phyloP scores from a whole-genome alignment of 345 rosid genomes.

The Anastatica hierochuntica region DNA sequence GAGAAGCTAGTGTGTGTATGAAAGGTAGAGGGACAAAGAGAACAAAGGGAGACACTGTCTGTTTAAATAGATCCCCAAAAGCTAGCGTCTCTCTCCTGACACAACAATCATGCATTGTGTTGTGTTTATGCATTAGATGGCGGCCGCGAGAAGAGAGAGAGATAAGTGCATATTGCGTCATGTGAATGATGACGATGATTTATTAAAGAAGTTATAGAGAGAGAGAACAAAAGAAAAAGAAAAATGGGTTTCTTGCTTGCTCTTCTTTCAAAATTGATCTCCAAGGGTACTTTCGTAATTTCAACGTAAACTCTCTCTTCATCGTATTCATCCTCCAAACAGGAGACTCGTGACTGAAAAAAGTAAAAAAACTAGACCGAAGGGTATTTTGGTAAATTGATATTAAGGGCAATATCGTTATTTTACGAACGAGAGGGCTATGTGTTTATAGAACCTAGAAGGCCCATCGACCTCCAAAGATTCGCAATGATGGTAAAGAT shows the following conservation, averaged over 20 bases:
- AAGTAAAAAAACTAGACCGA: too few relatives aligned
- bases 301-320: neutral
- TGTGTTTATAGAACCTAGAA: too few relatives aligned
- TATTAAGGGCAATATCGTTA: slow-evolving; percentile 25
- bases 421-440: slow-evolving; percentile 30
- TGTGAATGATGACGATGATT: slow-evolving; percentile 54
- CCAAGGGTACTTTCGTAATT: neutral
- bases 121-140: slow-evolving; percentile 62
- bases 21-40: slow-evolving; percentile 48
- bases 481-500: slow-evolving; percentile 90
- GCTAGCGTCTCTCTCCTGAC: slow-evolving; percentile 44
- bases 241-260: slow-evolving; percentile 14
- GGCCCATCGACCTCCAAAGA: slow-evolving; percentile 57
- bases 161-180: slow-evolving; percentile 39
- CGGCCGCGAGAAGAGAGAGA: slow-evolving; percentile 52
- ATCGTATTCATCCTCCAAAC: slow-evolving; percentile 6
- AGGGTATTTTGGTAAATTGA: slow-evolving; percentile 5
- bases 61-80: slow-evolving; percentile 47
- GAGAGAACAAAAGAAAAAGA: neutral
- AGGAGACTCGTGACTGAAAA: too few relatives aligned
- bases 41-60: slow-evolving; percentile 28
- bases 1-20: slow-evolving; percentile 2
- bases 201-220: slow-evolving; percentile 9
- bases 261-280: slow-evolving; percentile 23
- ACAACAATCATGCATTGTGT: slow-evolving; percentile 77